phyloP scores from a whole-genome alignment of 176 grass and related monocot genomes.

The Oryza glaberrima region DNA sequence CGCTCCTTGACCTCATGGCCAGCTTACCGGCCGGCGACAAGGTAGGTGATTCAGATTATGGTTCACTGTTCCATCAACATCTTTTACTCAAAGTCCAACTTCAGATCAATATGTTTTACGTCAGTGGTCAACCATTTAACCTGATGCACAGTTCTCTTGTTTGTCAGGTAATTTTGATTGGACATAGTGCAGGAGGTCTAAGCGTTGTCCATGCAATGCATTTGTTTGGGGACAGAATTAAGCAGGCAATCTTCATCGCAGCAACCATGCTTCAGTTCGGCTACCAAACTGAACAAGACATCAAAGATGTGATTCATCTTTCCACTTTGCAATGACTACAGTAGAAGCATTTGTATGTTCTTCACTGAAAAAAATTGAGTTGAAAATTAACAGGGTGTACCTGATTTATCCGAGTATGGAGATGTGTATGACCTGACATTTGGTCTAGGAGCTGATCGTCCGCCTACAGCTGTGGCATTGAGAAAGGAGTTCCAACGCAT shows the following conservation, averaged over 20 bases:
- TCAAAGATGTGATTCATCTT: slow-evolving; percentile 42
- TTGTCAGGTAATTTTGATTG: slow-evolving; percentile 46
- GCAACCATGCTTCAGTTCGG: slow-evolving; percentile 63
- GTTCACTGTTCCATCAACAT: background rate
- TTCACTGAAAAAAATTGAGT: background rate
- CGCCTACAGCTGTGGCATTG: slow-evolving; percentile 43
- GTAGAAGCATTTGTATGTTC: background rate
- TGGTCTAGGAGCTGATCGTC: slow-evolving; percentile 14
- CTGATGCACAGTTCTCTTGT: background rate
- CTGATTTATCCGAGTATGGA: slow-evolving; percentile 47
- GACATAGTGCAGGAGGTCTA: slow-evolving; percentile 53
- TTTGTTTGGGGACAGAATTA: slow-evolving; percentile 42
- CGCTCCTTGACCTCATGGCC: slow-evolving; percentile 40
- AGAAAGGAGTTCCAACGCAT: slow-evolving; percentile 39
- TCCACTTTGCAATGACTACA: background rate
- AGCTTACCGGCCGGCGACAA: slow-evolving; percentile 39
- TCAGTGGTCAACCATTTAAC: background rate
- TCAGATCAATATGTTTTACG: background rate
- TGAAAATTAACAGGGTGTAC: slow-evolving; percentile 43
- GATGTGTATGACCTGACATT: slow-evolving; percentile 46
- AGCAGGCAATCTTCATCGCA: slow-evolving; percentile 54
- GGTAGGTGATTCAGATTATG: slow-evolving; percentile 5
- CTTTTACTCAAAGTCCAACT: background rate
- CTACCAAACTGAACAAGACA: slow-evolving; percentile 44
- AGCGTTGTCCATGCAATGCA: slow-evolving; percentile 48